Conservation (phyloP, 371 early-diverging fungal genomes). For the Mucor indicus region DNA sequence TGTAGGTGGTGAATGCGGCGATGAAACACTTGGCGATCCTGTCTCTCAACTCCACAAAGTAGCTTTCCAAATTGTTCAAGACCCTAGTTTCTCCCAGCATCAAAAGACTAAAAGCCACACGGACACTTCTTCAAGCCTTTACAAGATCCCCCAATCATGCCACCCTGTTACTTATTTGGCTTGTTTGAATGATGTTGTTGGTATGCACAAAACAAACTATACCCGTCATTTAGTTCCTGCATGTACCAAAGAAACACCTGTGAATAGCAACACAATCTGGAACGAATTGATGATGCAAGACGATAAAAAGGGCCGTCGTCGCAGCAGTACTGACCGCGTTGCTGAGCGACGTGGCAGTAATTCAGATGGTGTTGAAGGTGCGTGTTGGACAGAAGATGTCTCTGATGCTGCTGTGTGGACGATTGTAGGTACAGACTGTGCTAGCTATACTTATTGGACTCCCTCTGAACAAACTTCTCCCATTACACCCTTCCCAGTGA, state of each 20-base stretch:
- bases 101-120: constrained; percentile 19
- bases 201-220: constrained; percentile 63
- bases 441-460: constrained; percentile 72
- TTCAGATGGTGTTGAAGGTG: constrained; percentile 17
- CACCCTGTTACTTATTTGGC: constrained; percentile 62
- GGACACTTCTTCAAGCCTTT: constrained; percentile 5
- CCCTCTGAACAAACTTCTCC: constrained; percentile 26
- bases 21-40: constrained; percentile 57
- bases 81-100: constrained; percentile 26
- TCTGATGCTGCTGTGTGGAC: constrained; percentile 89
- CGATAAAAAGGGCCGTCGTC: constrained; percentile 9
- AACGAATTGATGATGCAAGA: too few relatives aligned
- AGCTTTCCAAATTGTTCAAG: constrained; percentile 76
- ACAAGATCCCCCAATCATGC: constrained; percentile 30
- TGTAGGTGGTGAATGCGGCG: constrained; percentile 46
- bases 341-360: constrained; percentile 2
- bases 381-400: constrained; percentile 79
- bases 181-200: constrained; percentile 74
- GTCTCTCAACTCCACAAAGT: constrained; percentile 91
- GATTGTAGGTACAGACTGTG: constrained; percentile 54
- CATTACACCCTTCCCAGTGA: constrained; percentile 36
- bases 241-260: not conserved
- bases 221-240: constrained; percentile 33
- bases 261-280: too few relatives aligned
- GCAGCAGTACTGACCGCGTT: constrained; percentile 8